Evolutionary conservation across 805 yeast species (phyloP).

Genomic region (Cephaloascus fragrans): DNA sequence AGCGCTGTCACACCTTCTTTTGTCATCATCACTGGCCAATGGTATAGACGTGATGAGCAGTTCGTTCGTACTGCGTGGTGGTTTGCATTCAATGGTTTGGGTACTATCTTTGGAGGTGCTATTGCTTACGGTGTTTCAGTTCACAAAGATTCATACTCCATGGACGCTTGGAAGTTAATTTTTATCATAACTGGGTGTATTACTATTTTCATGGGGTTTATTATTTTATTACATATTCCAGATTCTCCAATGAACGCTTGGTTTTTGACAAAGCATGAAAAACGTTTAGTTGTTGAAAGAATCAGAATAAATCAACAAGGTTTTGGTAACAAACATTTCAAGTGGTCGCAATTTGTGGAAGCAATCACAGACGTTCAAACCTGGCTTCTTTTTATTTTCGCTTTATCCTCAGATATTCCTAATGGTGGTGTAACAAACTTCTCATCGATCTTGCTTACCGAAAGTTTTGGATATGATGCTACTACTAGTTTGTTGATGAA

Average conservation of each 20-base stretch:
- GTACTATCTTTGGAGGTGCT: slow-evolving; percentile 10
- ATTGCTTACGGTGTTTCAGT: slow-evolving; percentile 11
- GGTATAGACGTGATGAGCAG: slow-evolving; percentile 14
- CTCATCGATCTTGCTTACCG: slow-evolving; percentile 18
- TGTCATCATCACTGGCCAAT: slow-evolving; percentile 14
- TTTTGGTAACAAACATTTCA: slow-evolving; percentile 27
- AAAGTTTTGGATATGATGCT: slow-evolving; percentile 14
- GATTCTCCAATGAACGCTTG: slow-evolving; percentile 22
- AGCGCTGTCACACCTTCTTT: slow-evolving; percentile 15
- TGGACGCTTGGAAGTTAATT: slow-evolving; percentile 29
- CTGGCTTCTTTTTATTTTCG: slow-evolving; percentile 15
- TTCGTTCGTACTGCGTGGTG: slow-evolving; percentile 15
- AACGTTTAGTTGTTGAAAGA: slow-evolving; percentile 11
- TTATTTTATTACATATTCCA: slow-evolving; percentile 20
- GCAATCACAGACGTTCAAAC: slow-evolving; percentile 19
- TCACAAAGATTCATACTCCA: slow-evolving; percentile 5
- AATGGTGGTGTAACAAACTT: slow-evolving; percentile 28
- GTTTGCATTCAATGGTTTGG: slow-evolving; percentile 16
- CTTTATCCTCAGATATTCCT: slow-evolving; percentile 18
- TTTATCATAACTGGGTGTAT: slow-evolving; percentile 31
- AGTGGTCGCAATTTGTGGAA: slow-evolving; percentile 25
- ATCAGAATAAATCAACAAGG: slow-evolving; percentile 24
- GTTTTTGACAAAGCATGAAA: slow-evolving; percentile 32
- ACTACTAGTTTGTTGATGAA: slow-evolving; percentile 30
- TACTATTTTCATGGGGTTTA: slow-evolving; percentile 20